Percentiles rank a stretch among this genome's conserved stretches.
Conservation (phyloP, 106 monocot genomes). For the Cymbidium sinense region DNA sequence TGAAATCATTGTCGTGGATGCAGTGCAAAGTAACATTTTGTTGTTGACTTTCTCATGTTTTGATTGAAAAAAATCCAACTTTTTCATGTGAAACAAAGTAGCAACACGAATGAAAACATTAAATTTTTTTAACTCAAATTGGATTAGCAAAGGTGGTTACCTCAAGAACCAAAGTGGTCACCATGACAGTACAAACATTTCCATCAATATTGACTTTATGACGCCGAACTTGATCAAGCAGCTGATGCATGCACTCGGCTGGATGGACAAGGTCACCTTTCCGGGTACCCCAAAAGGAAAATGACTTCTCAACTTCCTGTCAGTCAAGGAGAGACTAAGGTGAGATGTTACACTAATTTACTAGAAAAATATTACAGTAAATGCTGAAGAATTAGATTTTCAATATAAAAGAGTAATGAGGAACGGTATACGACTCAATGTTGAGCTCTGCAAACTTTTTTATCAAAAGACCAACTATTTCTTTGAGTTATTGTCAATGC, state of each 20-base stretch:
- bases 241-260: constrained; percentile 79
- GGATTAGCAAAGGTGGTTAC: constrained; percentile 21
- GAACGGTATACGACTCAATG: no score
- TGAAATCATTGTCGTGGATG: no score
- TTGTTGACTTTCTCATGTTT: background rate
- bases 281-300: constrained; percentile 80
- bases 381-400: background rate
- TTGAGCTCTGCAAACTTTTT: no score
- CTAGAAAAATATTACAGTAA: background rate
- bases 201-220: constrained; percentile 85
- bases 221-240: constrained; percentile 70
- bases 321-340: background rate
- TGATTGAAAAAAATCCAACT: background rate
- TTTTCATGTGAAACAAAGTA: background rate
- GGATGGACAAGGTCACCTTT: constrained; percentile 76
- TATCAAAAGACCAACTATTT: no score
- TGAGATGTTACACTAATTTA: background rate
- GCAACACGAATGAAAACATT: background rate
- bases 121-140: background rate
- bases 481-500: no score
- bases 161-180: constrained; percentile 91
- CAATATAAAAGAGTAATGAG: no score
- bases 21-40: no score
- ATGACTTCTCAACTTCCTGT: constrained; percentile 69
- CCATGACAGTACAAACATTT: constrained; percentile 82